Percentiles rank a stretch among this genome's conserved stretches.
Evolutionary conservation across 2,329 filamentous ascomycete species (phyloP).

Genomic region (Metarhizium robertsii): DNA sequence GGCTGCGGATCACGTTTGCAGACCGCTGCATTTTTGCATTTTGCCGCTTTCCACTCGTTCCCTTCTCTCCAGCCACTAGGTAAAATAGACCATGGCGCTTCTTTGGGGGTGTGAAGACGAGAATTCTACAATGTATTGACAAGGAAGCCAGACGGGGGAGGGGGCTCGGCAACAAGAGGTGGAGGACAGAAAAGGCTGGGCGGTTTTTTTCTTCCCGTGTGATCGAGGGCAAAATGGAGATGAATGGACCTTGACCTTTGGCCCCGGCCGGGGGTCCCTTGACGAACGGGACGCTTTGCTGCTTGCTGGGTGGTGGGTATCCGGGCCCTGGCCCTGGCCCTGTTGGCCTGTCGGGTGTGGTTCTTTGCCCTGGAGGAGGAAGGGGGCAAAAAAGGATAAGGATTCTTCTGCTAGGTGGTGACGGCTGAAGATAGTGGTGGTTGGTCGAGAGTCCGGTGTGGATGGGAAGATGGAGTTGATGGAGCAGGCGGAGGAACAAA

Average conservation of each 20-base stretch:
- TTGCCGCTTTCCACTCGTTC: not conserved
- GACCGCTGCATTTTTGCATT: not conserved
- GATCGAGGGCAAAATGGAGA: not conserved
- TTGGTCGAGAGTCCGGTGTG: not conserved
- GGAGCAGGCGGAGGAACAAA: not conserved
- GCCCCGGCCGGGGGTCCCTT: not conserved
- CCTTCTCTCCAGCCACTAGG: not conserved
- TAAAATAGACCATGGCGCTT: not conserved
- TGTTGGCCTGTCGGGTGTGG: not conserved
- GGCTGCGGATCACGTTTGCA: slow-evolving; percentile 3
- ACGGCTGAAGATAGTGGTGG: not conserved
- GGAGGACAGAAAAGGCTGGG: not conserved
- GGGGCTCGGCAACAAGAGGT: not conserved
- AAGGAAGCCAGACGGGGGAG: not conserved
- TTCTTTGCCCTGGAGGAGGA: not conserved
- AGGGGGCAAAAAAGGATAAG: no score
- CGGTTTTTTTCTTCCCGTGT: not conserved
- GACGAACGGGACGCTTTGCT: not conserved
- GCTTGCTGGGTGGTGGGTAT: not conserved
- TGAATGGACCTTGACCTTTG: not conserved
- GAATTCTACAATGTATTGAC: not conserved
- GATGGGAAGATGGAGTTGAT: not conserved
- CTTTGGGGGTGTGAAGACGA: not conserved
- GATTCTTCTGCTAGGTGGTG: not conserved
- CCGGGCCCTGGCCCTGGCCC: no score